Base-by-base conservation (phyloP, 106 monocot genomes). In the Dactylorhiza incarnata region DNA sequence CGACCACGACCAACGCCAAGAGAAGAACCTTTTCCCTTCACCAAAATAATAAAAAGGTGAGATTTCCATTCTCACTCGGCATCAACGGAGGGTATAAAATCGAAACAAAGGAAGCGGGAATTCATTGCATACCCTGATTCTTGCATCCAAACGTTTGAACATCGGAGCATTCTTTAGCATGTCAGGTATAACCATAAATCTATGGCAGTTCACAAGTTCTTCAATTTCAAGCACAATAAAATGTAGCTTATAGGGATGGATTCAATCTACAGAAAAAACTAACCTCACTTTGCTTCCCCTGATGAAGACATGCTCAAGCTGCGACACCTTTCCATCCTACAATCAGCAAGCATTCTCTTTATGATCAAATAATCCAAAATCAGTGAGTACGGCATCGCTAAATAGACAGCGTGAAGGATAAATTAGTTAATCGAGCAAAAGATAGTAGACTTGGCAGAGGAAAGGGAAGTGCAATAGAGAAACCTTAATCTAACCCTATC, bases 91-190 rank as follows among this genome's bases (percentile, higher is more conserved):
- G 7, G 79, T n/a, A 45, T 68, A 45, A 72, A 6, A 7, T 19
- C 14, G 43, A 56, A 59, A 4, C 49, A 68, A 24, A 19, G 52
- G 67, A 54, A 17, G 5, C 9, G 59, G 56, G 16, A 14, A 37
- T 73, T 63, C 46, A 76, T 71, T 49, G 54, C 76, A 76, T 75
- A 89, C 95, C 87, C 73, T 91, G 67, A 95, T 91, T 88, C 84
- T 89, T 52, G 95, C 95, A 85, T 95, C 95, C 81, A 92, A 80
- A 22, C 89, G 85, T 75, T 95, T 95, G 78, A 95, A 95, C 95
- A 95, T 95, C 5, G 95, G 95, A 77, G 95, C 95, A 86, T 95
- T 95, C 74, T 92, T 95, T 76, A 92, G 81, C 95, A 95, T 95
- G 80, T 95, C 95, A 77, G 95, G 95, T 74, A 92, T 95, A 24